Percentiles rank a stretch among this genome's conserved stretches.
Evolutionary conservation across 257 asterid genomes (phyloP).

Genomic region (Salvia miltiorrhiza): DNA sequence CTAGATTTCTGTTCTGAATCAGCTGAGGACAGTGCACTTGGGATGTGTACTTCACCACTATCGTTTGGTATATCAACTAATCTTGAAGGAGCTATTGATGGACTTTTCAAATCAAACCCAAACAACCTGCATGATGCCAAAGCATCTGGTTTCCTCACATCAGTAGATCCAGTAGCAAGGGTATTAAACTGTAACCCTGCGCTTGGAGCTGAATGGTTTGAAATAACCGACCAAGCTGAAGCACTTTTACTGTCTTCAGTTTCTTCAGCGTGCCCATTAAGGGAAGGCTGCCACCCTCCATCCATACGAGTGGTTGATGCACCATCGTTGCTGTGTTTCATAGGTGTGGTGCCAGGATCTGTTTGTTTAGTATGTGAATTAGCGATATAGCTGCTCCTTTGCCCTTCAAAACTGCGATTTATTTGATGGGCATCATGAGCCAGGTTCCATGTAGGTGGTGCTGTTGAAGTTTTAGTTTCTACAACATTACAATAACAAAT

Average conservation of each 20-base stretch:
- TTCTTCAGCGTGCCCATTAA: constrained; percentile 44
- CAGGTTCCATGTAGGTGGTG: constrained; percentile 59
- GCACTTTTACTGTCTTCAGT: constrained; percentile 49
- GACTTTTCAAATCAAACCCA: constrained; percentile 73
- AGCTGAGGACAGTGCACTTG: constrained; percentile 36
- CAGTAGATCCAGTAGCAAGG: constrained; percentile 29
- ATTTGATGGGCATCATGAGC: constrained; percentile 33
- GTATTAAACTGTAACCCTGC: constrained; percentile 31
- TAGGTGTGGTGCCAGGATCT: constrained; percentile 11
- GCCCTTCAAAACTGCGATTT: constrained; percentile 34
- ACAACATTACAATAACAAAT: constrained; percentile 9
- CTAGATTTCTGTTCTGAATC: constrained; percentile 70
- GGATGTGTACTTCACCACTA: constrained; percentile 33
- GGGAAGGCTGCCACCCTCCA: constrained; percentile 23
- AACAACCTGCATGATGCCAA: constrained; percentile 61
- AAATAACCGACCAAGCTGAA: constrained; percentile 53
- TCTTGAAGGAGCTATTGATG: constrained; percentile 35
- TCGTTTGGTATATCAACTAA: constrained; percentile 24
- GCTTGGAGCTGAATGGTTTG: constrained; percentile 36
- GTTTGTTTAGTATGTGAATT: constrained; percentile 25
- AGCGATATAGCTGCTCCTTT: constrained; percentile 21
- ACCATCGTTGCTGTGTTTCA: constrained; percentile 24
- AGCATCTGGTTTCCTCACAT: constrained; percentile 44
- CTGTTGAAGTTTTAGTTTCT: constrained; percentile 44
- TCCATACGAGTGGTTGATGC: constrained; percentile 8